Evolutionary conservation across 768 basidiomycete species (phyloP), one percentile per base, ranked within the genome.

Genomic region (Tulasnella calospora): DNA sequence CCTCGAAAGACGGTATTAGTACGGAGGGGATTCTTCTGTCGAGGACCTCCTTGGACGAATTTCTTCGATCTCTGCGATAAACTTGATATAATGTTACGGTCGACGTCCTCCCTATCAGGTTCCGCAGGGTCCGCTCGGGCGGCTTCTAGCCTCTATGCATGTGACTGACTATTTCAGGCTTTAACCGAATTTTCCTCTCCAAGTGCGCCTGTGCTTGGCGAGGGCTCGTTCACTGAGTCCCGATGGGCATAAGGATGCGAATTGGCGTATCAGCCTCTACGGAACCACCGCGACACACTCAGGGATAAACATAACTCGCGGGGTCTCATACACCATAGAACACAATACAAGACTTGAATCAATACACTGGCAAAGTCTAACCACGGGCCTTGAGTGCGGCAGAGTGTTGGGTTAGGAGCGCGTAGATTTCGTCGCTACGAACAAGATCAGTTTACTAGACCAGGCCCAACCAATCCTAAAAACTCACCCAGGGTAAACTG

Each of bases 371-470:
- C 9, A 61, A 10, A n/a, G 57, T 13, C 81, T 77, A 84, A 30
- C 81, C 85, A 40, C 86, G 81, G 9, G 84, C 84, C 81, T 88
- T 89, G 81, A 89, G 78, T 2, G 87, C 84, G 19, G 87, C 85
- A 21, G 87, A 85, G 76, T 87, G 87, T 27, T 84, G 75, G 38
- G 83, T 82, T 79, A 88, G 81, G 6, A 88, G 77, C 2, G 86
- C 82, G 81, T 88, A 89, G 0, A 87, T 86, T 3, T 85, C 79
- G 67, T 85, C 84, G 76, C 86, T 86, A 2, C 21, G 69, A 76
- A 33, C 27, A 44, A 9, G 47, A 33, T 76, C 21, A 57, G 57
- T 40, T 27, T 13, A 33, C n/a, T 69, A 36, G 38, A 40, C 13
- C 33, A 19, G n/a, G 19, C 21, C 23, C 27, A 12, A 10, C 44